Conservation (phyloP, 805 yeast genomes). For the Danielia reshetovae region DNA sequence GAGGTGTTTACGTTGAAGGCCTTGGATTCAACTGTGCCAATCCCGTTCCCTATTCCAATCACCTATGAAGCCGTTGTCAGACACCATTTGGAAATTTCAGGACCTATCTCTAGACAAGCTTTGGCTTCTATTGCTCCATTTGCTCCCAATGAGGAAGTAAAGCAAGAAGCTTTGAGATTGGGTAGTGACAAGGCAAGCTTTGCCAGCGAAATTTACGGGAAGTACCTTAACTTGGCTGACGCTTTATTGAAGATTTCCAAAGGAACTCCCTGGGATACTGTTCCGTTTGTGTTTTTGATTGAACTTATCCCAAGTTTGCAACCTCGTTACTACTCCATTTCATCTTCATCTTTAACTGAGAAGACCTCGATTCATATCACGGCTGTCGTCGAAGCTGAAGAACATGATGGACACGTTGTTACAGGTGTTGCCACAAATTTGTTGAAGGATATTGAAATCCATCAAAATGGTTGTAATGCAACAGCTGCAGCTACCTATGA, state of each 20-base stretch:
- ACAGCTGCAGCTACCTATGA: conserved; percentile 58
- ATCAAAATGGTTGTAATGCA: conserved; percentile 42
- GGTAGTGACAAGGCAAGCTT: conserved; percentile 68
- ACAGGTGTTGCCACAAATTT: conserved; percentile 92
- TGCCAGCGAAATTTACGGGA: conserved; percentile 57
- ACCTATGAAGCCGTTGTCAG: conserved; percentile 85
- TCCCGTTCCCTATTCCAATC: conserved; percentile 74
- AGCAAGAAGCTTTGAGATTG: conserved; percentile 46
- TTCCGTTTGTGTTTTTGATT: conserved; percentile 81
- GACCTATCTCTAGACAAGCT: conserved; percentile 89
- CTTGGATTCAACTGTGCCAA: conserved; percentile 62
- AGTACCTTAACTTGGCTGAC: conserved; percentile 72
- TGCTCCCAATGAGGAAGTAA: conserved; percentile 66
- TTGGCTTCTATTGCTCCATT: conserved; percentile 69
- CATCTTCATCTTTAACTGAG: conserved; percentile 79
- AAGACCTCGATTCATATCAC: conserved; percentile 77
- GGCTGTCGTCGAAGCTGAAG: conserved; percentile 81
- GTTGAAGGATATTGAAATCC: conserved; percentile 64
- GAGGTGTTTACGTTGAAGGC: conserved; percentile 61
- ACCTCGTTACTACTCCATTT: conserved; percentile 95
- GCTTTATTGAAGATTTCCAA: conserved; percentile 58
- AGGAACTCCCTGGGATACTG: conserved; percentile 64
- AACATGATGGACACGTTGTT: conserved; percentile 30
- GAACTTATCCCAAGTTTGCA: conserved; percentile 80
- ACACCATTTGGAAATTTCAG: conserved; percentile 85